Conservation (phyloP, 1,139 yeast genomes). For the Geotrichum restrictum region DNA sequence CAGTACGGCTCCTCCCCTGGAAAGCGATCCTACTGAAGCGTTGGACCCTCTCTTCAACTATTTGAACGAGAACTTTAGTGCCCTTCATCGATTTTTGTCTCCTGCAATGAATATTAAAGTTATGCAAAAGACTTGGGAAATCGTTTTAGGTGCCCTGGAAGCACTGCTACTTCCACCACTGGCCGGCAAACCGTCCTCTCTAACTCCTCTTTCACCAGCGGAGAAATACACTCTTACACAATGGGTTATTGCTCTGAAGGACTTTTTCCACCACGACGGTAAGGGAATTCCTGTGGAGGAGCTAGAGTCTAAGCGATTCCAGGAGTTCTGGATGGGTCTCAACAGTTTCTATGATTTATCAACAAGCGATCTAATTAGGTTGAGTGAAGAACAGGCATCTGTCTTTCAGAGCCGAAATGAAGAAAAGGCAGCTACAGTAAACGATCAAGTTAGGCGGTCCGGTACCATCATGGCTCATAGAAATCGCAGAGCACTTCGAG, state of each 20-base stretch:
- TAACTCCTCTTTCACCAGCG: constrained; percentile 50
- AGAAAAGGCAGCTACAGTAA: constrained; percentile 39
- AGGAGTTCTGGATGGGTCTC: constrained; percentile 53
- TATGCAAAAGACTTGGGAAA: constrained; percentile 75
- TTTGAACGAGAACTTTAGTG: constrained; percentile 63
- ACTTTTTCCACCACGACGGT: constrained; percentile 77
- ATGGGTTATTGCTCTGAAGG: constrained; percentile 65
- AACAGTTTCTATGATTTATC: constrained; percentile 65
- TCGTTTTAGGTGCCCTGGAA: constrained; percentile 62
- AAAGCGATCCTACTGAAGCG: constrained; percentile 59
- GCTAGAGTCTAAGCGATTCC: constrained; percentile 61
- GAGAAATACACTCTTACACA: constrained; percentile 68
- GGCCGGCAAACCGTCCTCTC: constrained; percentile 51
- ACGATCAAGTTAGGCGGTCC: constrained; percentile 57
- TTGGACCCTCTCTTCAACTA: constrained; percentile 73
- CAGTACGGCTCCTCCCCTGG: constrained; percentile 34
- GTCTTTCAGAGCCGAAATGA: constrained; percentile 32
- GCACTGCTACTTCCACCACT: constrained; percentile 65
- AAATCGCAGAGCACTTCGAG: constrained; percentile 55
- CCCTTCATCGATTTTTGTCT: constrained; percentile 60
- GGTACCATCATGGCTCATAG: constrained; percentile 73
- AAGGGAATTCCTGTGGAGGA: constrained; percentile 73
- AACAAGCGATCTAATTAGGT: constrained; percentile 49
- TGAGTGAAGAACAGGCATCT: constrained; percentile 51
- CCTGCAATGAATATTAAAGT: constrained; percentile 58